Conservation (phyloP, 1,284 basidiomycete species). For the Ustilago nuda region DNA sequence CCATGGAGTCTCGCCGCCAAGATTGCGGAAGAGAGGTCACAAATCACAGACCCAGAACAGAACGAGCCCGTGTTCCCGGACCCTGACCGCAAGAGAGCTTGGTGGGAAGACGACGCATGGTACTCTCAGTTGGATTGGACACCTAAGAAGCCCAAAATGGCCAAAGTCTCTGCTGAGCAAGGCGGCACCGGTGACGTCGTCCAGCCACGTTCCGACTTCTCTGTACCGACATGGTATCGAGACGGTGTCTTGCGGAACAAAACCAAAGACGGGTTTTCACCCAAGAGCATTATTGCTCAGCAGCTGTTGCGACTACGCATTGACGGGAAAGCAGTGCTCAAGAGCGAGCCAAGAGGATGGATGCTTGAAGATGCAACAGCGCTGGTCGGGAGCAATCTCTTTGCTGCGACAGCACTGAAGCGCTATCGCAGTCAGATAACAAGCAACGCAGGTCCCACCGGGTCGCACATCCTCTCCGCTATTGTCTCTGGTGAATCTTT, state of each 20-base stretch:
- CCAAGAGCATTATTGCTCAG: constrained; percentile 38
- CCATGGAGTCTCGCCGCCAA: constrained; percentile 59
- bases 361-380: constrained; percentile 36
- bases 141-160: constrained; percentile 80
- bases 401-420: constrained; percentile 39
- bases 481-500: constrained; percentile 27
- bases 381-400: constrained; percentile 45
- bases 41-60: constrained; percentile 23
- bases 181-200: constrained; percentile 9
- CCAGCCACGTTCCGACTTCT: constrained; percentile 19
- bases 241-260: constrained; percentile 52
- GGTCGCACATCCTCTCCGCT: constrained; percentile 30
- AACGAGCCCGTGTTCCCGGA: constrained; percentile 40
- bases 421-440: constrained; percentile 34
- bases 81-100: constrained; percentile 35
- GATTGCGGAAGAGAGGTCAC: constrained; percentile 53
- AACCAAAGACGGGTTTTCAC: constrained; percentile 34
- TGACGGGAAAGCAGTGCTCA: constrained; percentile 46
- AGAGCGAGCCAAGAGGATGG: constrained; percentile 25
- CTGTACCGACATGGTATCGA: constrained; percentile 59
- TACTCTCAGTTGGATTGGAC: constrained; percentile 93
- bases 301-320: constrained; percentile 51
- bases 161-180: constrained; percentile 8
- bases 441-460: constrained; percentile 33
- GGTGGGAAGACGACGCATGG: constrained; percentile 86